Conservation (phyloP, 116 monocot genomes). For the Iris pallida region DNA sequence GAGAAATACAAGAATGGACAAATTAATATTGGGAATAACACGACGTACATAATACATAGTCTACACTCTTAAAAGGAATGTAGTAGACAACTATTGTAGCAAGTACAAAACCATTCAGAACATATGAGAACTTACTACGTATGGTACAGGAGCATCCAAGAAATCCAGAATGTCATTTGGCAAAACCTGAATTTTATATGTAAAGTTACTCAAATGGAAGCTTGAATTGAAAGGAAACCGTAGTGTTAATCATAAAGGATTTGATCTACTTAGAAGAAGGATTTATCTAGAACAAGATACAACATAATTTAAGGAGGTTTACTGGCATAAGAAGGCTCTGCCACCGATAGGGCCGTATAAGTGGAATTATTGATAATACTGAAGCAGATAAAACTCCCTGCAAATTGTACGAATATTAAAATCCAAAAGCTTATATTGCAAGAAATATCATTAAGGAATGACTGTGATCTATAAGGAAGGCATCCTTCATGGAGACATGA, state of each 20-base stretch:
- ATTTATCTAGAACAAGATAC: slow-evolving; percentile 2
- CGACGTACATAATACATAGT: not conserved
- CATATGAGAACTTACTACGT: slow-evolving; percentile 61
- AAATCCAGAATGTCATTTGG: slow-evolving; percentile 96
- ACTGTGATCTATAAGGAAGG: not conserved
- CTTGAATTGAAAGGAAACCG: not conserved
- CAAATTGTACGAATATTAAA: slow-evolving; percentile 3
- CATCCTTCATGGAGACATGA: too few species aligned
- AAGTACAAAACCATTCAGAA: slow-evolving; percentile 4
- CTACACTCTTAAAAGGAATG: not conserved
- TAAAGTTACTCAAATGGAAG: not conserved
- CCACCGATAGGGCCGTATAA: slow-evolving; percentile 96
- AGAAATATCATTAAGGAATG: not conserved
- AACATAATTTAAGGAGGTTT: slow-evolving; percentile 3
- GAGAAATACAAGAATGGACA: not conserved
- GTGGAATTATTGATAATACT: slow-evolving; percentile 80
- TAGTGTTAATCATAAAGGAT: not conserved
- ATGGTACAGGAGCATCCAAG: slow-evolving; percentile 98
- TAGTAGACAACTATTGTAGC: not conserved
- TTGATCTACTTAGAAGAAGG: slow-evolving; percentile 7
- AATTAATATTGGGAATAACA: not conserved
- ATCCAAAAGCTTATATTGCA: too few species aligned
- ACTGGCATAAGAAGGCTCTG: slow-evolving; percentile 95
- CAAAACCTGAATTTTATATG: slow-evolving; percentile 53
- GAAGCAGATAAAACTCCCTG: slow-evolving; percentile 91